phyloP scores from a whole-genome alignment of 495 filamentous ascomycete species.

The Penicillium daleae region DNA sequence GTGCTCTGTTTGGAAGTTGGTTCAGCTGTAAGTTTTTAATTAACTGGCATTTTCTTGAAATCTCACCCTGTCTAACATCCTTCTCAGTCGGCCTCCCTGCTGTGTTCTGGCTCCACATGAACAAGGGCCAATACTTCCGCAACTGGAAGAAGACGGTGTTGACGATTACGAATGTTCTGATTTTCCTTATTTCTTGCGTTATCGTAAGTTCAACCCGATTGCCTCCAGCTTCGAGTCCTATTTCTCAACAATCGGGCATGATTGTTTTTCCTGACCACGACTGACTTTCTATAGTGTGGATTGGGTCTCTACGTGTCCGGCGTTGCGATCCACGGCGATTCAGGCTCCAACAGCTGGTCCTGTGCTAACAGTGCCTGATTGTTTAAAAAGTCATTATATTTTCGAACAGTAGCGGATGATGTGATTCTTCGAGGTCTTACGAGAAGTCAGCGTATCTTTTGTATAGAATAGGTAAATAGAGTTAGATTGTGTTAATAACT shows the following conservation, averaged over 20 bases:
- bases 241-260: no score
- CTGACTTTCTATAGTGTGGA: conserved; percentile 36
- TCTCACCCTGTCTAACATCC: neutral
- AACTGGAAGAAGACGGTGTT: conserved; percentile 35
- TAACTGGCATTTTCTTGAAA: neutral
- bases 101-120: conserved; percentile 49
- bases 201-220: conserved; percentile 34
- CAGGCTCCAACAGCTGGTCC: conserved; percentile 33
- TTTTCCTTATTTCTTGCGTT: conserved; percentile 38
- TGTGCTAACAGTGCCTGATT: conserved; percentile 42
- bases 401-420: neutral
- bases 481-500: neutral
- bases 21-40: conserved; percentile 41
- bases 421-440: neutral
- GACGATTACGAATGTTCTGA: conserved; percentile 37
- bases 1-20: conserved; percentile 44
- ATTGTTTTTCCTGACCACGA: neutral
- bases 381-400: neutral
- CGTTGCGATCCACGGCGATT: conserved; percentile 39
- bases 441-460: neutral
- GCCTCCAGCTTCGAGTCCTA: no score
- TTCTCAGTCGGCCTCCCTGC: conserved; percentile 40
- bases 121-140: conserved; percentile 37
- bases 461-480: neutral
- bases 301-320: conserved; percentile 47